Conservation (phyloP, 495 filamentous ascomycete genomes). For the Penicillium malachiteum region DNA sequence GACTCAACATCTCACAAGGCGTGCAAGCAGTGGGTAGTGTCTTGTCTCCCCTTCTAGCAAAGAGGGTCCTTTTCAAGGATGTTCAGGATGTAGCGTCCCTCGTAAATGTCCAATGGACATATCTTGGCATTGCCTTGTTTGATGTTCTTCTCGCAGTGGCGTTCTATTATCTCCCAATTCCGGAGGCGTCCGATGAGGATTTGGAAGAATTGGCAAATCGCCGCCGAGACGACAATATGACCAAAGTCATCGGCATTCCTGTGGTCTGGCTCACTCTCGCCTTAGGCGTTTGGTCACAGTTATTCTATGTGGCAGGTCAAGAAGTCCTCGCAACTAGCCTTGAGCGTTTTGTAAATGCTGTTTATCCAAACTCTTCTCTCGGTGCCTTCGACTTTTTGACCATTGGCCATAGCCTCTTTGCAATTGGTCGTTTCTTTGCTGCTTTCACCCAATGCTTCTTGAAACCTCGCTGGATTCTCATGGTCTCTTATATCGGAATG, state of each 20-base stretch:
- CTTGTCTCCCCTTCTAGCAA: constrained; percentile 59
- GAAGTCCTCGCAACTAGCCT: constrained; percentile 55
- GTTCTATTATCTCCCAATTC: constrained; percentile 65
- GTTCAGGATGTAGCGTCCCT: constrained; percentile 53
- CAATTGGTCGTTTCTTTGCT: constrained; percentile 60
- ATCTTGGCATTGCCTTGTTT: constrained; percentile 66
- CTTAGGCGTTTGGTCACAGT: constrained; percentile 58
- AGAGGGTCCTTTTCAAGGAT: constrained; percentile 58
- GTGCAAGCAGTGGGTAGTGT: constrained; percentile 67
- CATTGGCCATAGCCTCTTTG: constrained; percentile 60
- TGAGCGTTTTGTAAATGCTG: constrained; percentile 36
- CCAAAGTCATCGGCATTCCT: constrained; percentile 42
- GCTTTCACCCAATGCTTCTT: constrained; percentile 55
- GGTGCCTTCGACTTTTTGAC: constrained; percentile 46
- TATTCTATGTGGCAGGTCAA: constrained; percentile 66
- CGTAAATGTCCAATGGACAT: constrained; percentile 70
- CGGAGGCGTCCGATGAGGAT: constrained; percentile 66
- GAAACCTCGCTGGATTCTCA: constrained; percentile 62
- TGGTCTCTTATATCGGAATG: constrained; percentile 54
- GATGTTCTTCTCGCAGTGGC: constrained; percentile 61
- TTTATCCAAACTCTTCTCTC: constrained; percentile 32
- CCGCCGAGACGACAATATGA: constrained; percentile 49
- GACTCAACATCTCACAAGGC: constrained; percentile 65
- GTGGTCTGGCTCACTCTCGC: constrained; percentile 58
- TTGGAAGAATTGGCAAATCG: constrained; percentile 55